Conservation (phyloP, 2,329 filamentous ascomycete species). For the Colletotrichum musicola region DNA sequence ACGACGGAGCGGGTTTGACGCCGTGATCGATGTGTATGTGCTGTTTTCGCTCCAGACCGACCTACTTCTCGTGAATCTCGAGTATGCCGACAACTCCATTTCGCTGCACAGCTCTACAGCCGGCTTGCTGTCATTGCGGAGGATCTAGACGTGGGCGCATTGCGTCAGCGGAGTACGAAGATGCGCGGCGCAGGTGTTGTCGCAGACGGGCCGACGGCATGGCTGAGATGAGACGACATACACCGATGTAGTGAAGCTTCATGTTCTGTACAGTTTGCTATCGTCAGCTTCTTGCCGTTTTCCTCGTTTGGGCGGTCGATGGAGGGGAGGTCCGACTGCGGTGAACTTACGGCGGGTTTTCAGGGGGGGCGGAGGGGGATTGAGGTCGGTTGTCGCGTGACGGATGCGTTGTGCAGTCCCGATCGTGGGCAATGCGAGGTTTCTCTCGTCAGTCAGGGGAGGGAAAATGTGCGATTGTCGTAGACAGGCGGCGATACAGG, state of each 20-base stretch:
- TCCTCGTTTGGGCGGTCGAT: conserved; percentile 22
- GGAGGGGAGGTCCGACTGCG: conserved; percentile 4
- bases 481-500: not conserved
- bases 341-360: conserved; percentile 34
- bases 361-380: conserved; percentile 16
- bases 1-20: not conserved
- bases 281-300: conserved; percentile 18
- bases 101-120: conserved; percentile 82
- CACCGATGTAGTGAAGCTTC: conserved; percentile 91
- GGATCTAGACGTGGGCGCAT: conserved; percentile 67
- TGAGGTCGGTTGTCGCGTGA: not conserved
- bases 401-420: not conserved
- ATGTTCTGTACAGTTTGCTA: conserved; percentile 61
- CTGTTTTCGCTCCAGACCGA: conserved; percentile 30
- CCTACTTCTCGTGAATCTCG: conserved; percentile 82
- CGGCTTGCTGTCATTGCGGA: conserved; percentile 83
- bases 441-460: not conserved
- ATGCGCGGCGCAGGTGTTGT: not conserved
- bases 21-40: not conserved
- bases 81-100: conserved; percentile 83
- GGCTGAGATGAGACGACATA: conserved; percentile 60
- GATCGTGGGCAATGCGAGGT: not conserved
- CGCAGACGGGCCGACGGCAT: not conserved
- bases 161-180: conserved; percentile 14
- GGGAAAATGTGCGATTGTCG: conserved; percentile 4